Percentiles rank a stretch among this genome's conserved stretches.
Conservation (phyloP, 192 early-diverging fungal species). For the Umbelopsis vinacea region DNA sequence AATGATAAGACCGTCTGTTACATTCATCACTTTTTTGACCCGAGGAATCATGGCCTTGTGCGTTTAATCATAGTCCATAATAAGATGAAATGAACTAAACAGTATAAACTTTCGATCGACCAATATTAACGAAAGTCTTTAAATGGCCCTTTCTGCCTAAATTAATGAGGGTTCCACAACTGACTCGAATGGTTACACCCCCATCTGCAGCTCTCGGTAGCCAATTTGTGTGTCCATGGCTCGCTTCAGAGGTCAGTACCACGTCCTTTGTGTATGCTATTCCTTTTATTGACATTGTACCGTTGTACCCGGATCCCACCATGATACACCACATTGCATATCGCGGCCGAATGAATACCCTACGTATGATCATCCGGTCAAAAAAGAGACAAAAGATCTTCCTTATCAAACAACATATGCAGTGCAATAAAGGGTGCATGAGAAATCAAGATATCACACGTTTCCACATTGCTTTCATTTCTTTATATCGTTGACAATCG, state of each 20-base stretch:
- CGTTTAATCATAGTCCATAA: not conserved
- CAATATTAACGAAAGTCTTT: not conserved
- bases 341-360: not conserved
- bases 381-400: constrained; percentile 10
- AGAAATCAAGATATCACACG: not conserved
- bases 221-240: not conserved
- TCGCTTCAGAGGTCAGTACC: not conserved
- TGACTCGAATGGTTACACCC: not conserved
- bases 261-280: not conserved
- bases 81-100: constrained; percentile 18
- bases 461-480: not conserved
- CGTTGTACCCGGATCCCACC: not conserved
- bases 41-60: not conserved
- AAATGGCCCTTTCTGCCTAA: constrained; percentile 21
- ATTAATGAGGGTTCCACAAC: constrained; percentile 9
- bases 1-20: not conserved
- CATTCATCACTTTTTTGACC: not conserved
- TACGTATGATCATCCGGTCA: not conserved
- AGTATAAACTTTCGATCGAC: constrained; percentile 8
- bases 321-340: not conserved
- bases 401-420: not conserved
- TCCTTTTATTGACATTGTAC: not conserved
- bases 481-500: too few species aligned
- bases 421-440: constrained; percentile 9
- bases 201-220: constrained; percentile 18